A percentile compares a stretch with the other conserved stretches of the same genome.
Evolutionary conservation across 371 early-diverging fungal species (phyloP).

Genomic region (Mortierella sp.): DNA sequence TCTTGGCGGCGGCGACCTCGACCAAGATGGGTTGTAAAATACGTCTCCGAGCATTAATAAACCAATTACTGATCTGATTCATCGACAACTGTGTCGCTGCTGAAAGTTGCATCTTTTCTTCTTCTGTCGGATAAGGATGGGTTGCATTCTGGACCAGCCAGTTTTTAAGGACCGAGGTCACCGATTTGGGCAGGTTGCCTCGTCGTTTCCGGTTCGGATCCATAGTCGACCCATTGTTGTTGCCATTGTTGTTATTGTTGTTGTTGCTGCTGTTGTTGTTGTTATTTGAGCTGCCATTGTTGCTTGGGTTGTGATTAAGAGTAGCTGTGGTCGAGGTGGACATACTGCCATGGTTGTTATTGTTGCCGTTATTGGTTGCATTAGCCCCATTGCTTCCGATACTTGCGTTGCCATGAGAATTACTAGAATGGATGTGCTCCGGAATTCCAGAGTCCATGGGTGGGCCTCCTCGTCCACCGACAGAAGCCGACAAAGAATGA

Average conservation of each 20-base stretch:
- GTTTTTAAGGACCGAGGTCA: constrained; percentile 71
- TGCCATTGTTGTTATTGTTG: background rate
- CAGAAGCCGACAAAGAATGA: background rate
- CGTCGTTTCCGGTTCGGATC: constrained; percentile 56
- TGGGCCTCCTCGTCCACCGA: background rate
- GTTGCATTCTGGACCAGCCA: constrained; percentile 81
- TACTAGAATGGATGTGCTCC: no score
- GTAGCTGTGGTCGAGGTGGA: background rate
- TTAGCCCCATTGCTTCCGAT: no score
- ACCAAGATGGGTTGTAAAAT: constrained; percentile 58
- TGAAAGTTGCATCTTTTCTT: constrained; percentile 74
- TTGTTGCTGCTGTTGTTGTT: no score
- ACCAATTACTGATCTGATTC: constrained; percentile 91
- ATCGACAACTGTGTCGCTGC: constrained; percentile 72
- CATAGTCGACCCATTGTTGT: constrained; percentile 4
- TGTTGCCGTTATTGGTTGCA: background rate
- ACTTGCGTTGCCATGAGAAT: no score
- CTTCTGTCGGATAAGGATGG: constrained; percentile 87
- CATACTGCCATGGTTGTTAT: constrained; percentile 2
- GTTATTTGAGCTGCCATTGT: no score
- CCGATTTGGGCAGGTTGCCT: constrained; percentile 70
- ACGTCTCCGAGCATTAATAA: constrained; percentile 87
- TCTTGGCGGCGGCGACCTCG: constrained; percentile 27
- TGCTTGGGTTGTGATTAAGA: background rate
- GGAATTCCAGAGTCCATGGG: no score